Percentiles rank a stretch among this genome's conserved stretches.
phyloP scores from a whole-genome alignment of 2,329 filamentous ascomycete species.

The Alternaria dauci region DNA sequence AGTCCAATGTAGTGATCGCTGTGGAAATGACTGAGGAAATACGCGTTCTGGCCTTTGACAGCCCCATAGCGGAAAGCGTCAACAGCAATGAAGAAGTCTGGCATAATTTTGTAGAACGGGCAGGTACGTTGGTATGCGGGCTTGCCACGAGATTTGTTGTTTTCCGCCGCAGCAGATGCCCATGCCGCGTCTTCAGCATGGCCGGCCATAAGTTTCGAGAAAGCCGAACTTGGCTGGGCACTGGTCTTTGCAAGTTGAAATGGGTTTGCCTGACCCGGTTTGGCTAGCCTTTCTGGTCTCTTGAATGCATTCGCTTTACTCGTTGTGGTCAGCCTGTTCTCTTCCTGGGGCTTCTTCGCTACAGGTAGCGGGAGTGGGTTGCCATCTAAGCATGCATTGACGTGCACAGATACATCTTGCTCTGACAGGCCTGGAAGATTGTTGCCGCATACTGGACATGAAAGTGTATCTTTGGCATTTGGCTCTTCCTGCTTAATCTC shows the following conservation, averaged over 20 bases:
- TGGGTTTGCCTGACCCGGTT: conserved; percentile 82
- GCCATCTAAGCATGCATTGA: conserved; percentile 92
- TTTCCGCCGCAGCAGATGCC: conserved; percentile 83
- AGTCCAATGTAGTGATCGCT: conserved; percentile 97
- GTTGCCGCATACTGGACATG: conserved; percentile 81
- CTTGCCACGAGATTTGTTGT: conserved; percentile 80
- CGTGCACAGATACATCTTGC: conserved; percentile 79
- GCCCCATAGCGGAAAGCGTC: conserved; percentile 96
- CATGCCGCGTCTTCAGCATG: conserved; percentile 92
- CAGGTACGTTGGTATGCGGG: conserved; percentile 89
- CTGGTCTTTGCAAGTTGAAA: conserved; percentile 64
- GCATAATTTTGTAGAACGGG: conserved; percentile 98
- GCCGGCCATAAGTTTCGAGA: conserved; percentile 90
- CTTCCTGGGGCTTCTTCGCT: conserved; percentile 19
- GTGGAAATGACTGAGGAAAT: conserved; percentile 97
- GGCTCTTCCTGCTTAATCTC: conserved; percentile 8
- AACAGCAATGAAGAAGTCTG: conserved; percentile 89
- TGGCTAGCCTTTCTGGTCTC: conserved; percentile 70
- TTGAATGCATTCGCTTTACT: conserved; percentile 66
- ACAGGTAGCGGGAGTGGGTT: conserved; percentile 68
- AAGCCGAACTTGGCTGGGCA: conserved; percentile 69
- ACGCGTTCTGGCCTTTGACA: conserved; percentile 89
- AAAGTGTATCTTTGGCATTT: conserved; percentile 37
- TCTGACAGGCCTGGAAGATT: conserved; percentile 65
- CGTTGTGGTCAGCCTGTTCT: conserved; percentile 16